Conservation (phyloP, 83 land plant genomes). For the Picea mariana region DNA sequence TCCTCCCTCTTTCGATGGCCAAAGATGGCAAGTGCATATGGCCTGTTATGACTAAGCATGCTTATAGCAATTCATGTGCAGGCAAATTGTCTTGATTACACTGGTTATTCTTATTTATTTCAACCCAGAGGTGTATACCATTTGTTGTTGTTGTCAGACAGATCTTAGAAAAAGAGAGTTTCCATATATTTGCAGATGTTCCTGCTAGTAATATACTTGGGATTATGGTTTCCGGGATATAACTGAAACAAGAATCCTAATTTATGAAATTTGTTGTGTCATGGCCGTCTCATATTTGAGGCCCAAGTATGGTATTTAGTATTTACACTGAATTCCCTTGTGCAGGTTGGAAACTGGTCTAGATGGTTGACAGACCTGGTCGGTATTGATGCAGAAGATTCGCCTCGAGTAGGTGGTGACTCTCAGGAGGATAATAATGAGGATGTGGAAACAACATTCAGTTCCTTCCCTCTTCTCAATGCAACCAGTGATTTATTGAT, state of each 20-base stretch:
- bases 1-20: background rate
- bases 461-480: conserved; percentile 69
- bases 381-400: conserved; percentile 59
- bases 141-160: background rate
- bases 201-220: background rate
- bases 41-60: background rate
- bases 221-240: background rate
- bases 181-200: background rate
- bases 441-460: conserved; percentile 26
- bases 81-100: background rate
- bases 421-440: conserved; percentile 25
- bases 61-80: background rate
- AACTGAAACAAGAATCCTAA: background rate
- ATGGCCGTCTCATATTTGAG: background rate
- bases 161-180: background rate
- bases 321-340: conserved; percentile 3
- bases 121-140: background rate
- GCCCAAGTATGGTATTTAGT: background rate
- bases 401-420: conserved; percentile 14
- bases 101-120: background rate
- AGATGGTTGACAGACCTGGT: conserved; percentile 76
- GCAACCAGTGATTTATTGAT: conserved; percentile 91
- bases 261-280: background rate
- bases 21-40: background rate
- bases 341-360: conserved; percentile 93